These are phyloP conservation scores for Prosopis cineraria DNA, from an alignment of 306 rosid species.

Conservation along the genomic window DNA sequence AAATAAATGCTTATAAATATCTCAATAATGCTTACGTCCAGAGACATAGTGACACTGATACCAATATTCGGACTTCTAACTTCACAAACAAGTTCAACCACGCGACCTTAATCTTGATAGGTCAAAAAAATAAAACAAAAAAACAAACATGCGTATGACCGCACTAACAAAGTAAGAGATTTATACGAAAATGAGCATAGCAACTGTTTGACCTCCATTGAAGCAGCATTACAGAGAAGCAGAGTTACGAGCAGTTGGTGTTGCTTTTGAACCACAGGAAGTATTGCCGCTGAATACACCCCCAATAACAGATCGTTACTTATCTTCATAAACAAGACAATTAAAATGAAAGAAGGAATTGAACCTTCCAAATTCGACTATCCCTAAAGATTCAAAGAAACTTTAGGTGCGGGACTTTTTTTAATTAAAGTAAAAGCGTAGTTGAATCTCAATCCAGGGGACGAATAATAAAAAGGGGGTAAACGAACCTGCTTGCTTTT, in stretches of 20 bases:
- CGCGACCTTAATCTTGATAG: not conserved
- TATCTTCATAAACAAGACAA: not conserved
- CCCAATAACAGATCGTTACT: not conserved
- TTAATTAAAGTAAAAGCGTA: not conserved
- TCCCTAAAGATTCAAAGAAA: not conserved
- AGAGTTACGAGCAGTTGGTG: slow-evolving; percentile 94
- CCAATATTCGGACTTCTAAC: not conserved
- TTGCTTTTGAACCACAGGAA: slow-evolving; percentile 96
- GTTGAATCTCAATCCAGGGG: not conserved
- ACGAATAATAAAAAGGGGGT: not conserved
- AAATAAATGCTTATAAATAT: not conserved
- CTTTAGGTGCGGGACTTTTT: not conserved
- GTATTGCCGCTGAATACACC: slow-evolving; percentile 62
- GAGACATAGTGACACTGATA: not conserved
- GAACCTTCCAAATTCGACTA: not conserved
- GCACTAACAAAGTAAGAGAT: not conserved
- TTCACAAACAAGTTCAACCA: not conserved
- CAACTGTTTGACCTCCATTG: slow-evolving; percentile 79
- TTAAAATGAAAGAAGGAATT: not conserved
- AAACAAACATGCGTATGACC: not conserved
- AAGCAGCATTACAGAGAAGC: slow-evolving; percentile 87
- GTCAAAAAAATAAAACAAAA: not conserved
- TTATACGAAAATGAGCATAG: not conserved
- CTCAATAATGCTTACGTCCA: not conserved
- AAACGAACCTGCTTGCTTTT: slow-evolving; percentile 79